Evolutionary conservation across 345 rosid genomes (phyloP).

Genomic region (Arabis hirsuta): DNA sequence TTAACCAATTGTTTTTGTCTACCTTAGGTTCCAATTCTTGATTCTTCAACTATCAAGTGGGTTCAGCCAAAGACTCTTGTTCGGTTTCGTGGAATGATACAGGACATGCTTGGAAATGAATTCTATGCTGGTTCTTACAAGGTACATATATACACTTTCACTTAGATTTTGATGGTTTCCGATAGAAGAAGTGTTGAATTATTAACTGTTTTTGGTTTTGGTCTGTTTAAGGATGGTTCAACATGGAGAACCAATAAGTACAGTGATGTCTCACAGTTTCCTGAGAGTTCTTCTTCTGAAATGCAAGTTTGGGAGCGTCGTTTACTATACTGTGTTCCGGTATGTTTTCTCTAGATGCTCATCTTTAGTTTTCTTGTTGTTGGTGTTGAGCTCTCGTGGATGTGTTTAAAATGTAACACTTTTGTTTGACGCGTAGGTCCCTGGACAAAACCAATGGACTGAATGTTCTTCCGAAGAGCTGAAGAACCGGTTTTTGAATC

Average conservation of each 20-base stretch:
- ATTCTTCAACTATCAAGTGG: slow-evolving; percentile 52
- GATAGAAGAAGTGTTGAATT: neutral
- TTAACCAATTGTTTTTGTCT: neutral
- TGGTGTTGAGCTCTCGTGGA: neutral
- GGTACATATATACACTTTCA: slow-evolving; percentile 43
- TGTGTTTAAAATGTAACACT: neutral
- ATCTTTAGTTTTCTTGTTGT: neutral
- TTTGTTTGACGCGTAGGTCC: slow-evolving; percentile 59
- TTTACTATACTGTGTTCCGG: slow-evolving; percentile 79
- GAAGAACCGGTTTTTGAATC: slow-evolving; percentile 39
- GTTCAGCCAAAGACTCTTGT: slow-evolving; percentile 75
- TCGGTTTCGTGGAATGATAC: slow-evolving; percentile 91
- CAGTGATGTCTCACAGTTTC: slow-evolving; percentile 60
- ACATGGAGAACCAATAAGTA: slow-evolving; percentile 93
- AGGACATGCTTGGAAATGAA: slow-evolving; percentile 97
- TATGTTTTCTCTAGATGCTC: slow-evolving; percentile 39
- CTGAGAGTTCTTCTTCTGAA: slow-evolving; percentile 58
- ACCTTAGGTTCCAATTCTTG: slow-evolving; percentile 71
- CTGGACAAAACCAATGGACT: slow-evolving; percentile 81
- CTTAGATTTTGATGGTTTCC: neutral
- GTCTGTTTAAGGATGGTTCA: slow-evolving; percentile 57
- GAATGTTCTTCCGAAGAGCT: slow-evolving; percentile 51
- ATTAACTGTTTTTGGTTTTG: neutral
- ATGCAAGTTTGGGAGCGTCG: slow-evolving; percentile 88
- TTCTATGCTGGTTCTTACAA: slow-evolving; percentile 88